Evolutionary conservation across 2,329 filamentous ascomycete genomes (phyloP).

Genomic region (Lasiodiplodia sp.): DNA sequence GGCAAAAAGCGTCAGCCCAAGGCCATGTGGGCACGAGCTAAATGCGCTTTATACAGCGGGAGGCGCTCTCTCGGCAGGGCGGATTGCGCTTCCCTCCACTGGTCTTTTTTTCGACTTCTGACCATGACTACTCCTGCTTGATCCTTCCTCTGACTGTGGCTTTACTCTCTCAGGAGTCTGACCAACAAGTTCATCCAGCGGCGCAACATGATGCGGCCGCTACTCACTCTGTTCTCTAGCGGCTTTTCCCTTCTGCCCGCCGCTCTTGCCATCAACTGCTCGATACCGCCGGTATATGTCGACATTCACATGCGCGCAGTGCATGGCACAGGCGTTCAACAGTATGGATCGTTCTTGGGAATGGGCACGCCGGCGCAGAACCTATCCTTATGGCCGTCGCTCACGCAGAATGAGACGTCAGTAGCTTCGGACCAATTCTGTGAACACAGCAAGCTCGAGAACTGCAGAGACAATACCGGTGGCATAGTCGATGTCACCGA

Average conservation of each 20-base stretch:
- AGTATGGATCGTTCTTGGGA: conserved; percentile 56
- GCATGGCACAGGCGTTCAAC: conserved; percentile 47
- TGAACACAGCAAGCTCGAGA: conserved; percentile 39
- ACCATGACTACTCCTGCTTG: conserved; percentile 14
- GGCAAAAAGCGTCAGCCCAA: conserved; percentile 6
- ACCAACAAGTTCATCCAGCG: conserved; percentile 2
- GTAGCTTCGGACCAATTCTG: conserved; percentile 49
- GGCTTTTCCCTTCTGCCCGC: conserved; percentile 47
- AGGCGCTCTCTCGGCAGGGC: conserved; percentile 16
- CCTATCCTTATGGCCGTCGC: conserved; percentile 53
- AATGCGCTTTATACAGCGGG: conserved; percentile 21
- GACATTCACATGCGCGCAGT: conserved; percentile 54
- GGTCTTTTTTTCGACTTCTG: conserved; percentile 1
- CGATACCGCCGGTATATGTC: conserved; percentile 50
- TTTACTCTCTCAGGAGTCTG: conserved; percentile 4
- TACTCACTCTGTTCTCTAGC: conserved; percentile 39
- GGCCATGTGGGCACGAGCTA: neutral
- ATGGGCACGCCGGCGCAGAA: conserved; percentile 53
- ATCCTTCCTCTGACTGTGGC: conserved; percentile 27
- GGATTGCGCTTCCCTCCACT: neutral
- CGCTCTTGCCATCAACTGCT: conserved; percentile 48
- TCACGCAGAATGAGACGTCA: conserved; percentile 52
- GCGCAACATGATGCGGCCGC: conserved; percentile 38
- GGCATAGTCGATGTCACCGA: conserved; percentile 43
- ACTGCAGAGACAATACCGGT: conserved; percentile 44